These are phyloP conservation scores for Neurospora sp. DNA, from an alignment of 495 filamentous ascomycete species.

Conservation along the genomic window DNA sequence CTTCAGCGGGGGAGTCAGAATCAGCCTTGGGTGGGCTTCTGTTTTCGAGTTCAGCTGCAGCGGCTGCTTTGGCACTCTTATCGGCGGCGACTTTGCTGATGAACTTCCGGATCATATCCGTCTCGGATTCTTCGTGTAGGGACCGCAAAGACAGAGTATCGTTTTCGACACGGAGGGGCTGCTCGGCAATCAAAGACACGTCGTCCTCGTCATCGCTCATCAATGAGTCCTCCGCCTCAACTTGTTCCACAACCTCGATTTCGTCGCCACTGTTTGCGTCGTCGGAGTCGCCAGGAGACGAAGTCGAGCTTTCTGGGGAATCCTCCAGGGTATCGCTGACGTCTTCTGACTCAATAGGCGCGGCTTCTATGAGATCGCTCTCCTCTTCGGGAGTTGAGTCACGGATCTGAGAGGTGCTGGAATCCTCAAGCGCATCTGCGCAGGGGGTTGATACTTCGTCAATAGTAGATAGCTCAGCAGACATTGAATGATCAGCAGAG, in stretches of 20 bases:
- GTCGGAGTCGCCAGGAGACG: background rate
- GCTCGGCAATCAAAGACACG: conserved; percentile 6
- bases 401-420: background rate
- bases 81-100: conserved; percentile 35
- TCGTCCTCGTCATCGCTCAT: conserved; percentile 18
- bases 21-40: conserved; percentile 13
- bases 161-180: conserved; percentile 4
- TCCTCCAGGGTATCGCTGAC: background rate
- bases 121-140: conserved; percentile 27
- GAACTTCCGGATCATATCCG: conserved; percentile 36
- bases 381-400: background rate
- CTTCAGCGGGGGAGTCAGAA: conserved; percentile 15
- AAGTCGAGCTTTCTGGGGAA: background rate
- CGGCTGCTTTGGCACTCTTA: conserved; percentile 28
- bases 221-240: conserved; percentile 6
- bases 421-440: background rate
- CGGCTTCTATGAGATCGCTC: background rate
- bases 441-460: background rate
- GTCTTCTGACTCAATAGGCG: background rate
- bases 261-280: conserved; percentile 1
- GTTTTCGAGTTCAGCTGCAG: conserved; percentile 8
- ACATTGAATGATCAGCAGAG: background rate
- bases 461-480: background rate
- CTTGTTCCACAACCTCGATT: conserved; percentile 3
- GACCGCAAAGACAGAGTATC: conserved; percentile 18